phyloP scores from a whole-genome alignment of 164 flowering plant species.

The Vitis rupestris region DNA sequence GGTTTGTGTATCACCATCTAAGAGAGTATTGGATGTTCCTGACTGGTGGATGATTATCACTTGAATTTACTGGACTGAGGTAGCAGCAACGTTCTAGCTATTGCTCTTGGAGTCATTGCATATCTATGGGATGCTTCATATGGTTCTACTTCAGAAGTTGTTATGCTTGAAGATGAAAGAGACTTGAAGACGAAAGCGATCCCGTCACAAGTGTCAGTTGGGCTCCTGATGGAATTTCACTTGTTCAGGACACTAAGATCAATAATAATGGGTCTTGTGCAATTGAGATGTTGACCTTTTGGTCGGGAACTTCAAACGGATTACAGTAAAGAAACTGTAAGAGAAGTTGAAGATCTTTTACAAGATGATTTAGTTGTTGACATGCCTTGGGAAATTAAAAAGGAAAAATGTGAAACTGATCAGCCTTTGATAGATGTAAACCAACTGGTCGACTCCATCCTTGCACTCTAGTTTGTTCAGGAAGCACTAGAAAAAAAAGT shows the following conservation, averaged over 20 bases:
- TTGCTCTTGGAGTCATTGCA: slow-evolving; percentile 15
- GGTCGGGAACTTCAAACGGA: slow-evolving; percentile 27
- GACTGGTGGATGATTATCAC: slow-evolving; percentile 21
- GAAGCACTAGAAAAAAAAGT: slow-evolving; percentile 68
- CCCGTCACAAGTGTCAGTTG: slow-evolving; percentile 21
- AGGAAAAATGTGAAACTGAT: slow-evolving; percentile 32
- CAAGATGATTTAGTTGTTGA: slow-evolving; percentile 40
- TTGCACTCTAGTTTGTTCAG: slow-evolving; percentile 51
- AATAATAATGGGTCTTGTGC: too few relatives aligned
- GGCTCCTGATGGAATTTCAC: slow-evolving; percentile 15
- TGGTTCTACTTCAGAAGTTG: slow-evolving; percentile 18
- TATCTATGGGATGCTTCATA: slow-evolving; percentile 17
- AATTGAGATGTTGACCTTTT: too few relatives aligned
- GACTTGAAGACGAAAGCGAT: slow-evolving; percentile 12
- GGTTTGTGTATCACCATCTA: neutral
- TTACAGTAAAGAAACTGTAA: slow-evolving; percentile 33
- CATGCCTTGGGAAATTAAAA: slow-evolving; percentile 33
- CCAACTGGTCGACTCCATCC: slow-evolving; percentile 53
- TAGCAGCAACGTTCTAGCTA: slow-evolving; percentile 15
- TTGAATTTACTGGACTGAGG: slow-evolving; percentile 27
- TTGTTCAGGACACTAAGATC: too few relatives aligned
- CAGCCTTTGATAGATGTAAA: slow-evolving; percentile 31
- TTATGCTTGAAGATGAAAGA: slow-evolving; percentile 11
- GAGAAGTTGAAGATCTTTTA: slow-evolving; percentile 41
- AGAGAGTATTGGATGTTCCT: slow-evolving; percentile 24